Base-by-base conservation (phyloP, 805 yeast species). In the Wickerhamomyces subpelliculosus region DNA sequence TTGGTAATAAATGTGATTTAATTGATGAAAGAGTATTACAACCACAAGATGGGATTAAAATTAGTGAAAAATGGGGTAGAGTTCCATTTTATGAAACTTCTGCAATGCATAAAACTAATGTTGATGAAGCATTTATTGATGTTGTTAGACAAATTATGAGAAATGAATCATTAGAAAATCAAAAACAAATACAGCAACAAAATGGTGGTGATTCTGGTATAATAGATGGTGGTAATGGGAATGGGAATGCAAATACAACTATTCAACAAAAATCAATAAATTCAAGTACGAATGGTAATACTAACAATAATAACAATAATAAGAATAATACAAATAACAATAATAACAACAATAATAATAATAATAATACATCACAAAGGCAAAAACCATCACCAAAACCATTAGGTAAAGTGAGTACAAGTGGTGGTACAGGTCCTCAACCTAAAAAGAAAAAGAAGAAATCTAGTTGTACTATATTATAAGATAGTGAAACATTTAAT, bases 51-150 rank as follows among this genome's bases (percentile, higher is more conserved):
- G 97, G 96, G 31, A 80, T 84, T 36, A 75, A 75, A 40, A 83
- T 87, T 5, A 84, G 95, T 22, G 83, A 83, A 45, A 75, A 76
- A 41, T 85, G 96, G 94, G 94, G 90, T 14, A 46, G 60, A 23
- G 93, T 85, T 3, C 96, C 96, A 19, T 90, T 89, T 53, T 86
- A 87, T 60, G 96, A 89, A 60, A 82, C 95, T 2, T 80, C 93
- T 51, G 97, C 98, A n/a, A 78, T 86, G 77, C 76, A 80, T 56
- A 79, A 82, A 58, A 80, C 87, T 47, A 86, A 87, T 54, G 94
- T 90, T 23, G 95, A 87, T 55, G 95, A 88, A 52, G 93, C 90
- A 0, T 93, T 89, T 52, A 71, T 80, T 26, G 95, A 85, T 57
- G 83, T 86, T 24, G 94, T 89, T 11, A 76, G 95, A 56, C 96